Percentiles rank a stretch among this genome's conserved stretches.
These are phyloP conservation scores for Arxiozyma heterogenica DNA, from an alignment of 1,139 yeast genomes.

Conservation along the genomic window DNA sequence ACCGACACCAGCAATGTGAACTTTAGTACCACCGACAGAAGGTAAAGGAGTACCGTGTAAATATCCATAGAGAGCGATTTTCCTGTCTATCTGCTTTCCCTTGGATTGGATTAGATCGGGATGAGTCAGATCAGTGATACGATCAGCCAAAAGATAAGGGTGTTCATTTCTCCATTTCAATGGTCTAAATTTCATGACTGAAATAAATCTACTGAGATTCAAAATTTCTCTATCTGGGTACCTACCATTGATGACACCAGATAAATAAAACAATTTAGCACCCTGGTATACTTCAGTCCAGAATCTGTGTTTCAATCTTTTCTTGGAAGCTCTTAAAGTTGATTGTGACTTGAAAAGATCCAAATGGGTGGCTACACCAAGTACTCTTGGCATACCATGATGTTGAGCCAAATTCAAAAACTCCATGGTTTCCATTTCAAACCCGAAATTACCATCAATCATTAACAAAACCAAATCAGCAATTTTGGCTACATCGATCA, in stretches of 20 bases:
- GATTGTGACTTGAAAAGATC: slow-evolving; percentile 87
- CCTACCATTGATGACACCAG: slow-evolving; percentile 95
- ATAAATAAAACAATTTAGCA: slow-evolving; percentile 86
- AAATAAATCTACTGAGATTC: slow-evolving; percentile 82
- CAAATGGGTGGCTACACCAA: slow-evolving; percentile 92
- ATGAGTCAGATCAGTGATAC: slow-evolving; percentile 92
- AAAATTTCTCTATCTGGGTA: slow-evolving; percentile 95
- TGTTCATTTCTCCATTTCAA: slow-evolving; percentile 98
- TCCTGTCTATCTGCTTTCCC: slow-evolving; percentile 78
- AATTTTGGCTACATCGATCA: slow-evolving; percentile 93
- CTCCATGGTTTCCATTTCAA: slow-evolving; percentile 99
- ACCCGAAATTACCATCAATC: slow-evolving; percentile 95
- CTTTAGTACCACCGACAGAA: slow-evolving; percentile 53
- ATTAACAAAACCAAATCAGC: slow-evolving; percentile 85
- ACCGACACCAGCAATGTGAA: slow-evolving; percentile 95
- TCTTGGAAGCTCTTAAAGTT: slow-evolving; percentile 84
- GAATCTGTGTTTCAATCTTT: slow-evolving; percentile 83
- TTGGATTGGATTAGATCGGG: slow-evolving; percentile 65
- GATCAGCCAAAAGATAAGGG: slow-evolving; percentile 84
- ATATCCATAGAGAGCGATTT: slow-evolving; percentile 87
- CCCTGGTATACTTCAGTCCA: slow-evolving; percentile 99
- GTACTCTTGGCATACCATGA: slow-evolving; percentile 97
- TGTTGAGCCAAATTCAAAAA: slow-evolving; percentile 92
- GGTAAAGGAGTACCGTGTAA: slow-evolving; percentile 89
- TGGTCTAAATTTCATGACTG: slow-evolving; percentile 97